Base-by-base conservation (phyloP, 2,329 filamentous ascomycete species). In the Fusarium drepaniforme region DNA sequence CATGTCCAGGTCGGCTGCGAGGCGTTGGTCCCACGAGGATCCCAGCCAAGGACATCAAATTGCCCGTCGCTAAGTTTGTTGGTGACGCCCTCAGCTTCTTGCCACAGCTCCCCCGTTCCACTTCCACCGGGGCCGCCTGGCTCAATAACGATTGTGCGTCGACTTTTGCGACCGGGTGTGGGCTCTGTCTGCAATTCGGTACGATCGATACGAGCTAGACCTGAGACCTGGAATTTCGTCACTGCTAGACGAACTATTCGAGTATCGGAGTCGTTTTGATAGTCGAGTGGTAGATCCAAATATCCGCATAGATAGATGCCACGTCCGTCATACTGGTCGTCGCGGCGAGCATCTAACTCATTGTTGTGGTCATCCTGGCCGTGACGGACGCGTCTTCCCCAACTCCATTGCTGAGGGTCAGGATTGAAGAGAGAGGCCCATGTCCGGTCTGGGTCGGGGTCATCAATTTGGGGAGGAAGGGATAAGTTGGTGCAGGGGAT, bases 21-120 rank as follows among this genome's bases (percentile, higher is more conserved):
- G 1, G 81, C 77, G 73, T 89, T 89, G 64, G 89, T 86, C 2
- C 88, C 88, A 5, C 88, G 84, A n/a, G 88, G 88, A 62, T 90
- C 88, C 84, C 86, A 89, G n/a, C 87, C 86, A 16, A 90, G 77
- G 8, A 89, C 84, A 68, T 89, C 87, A 25, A 84, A 86, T 25
- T 80, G 76, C 25, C 84, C 81, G 37, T 83, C 83, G 66, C 85
- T 86, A 15, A 88, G 77, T 4, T 85, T 83, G 65, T 83, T 75
- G 5, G 84, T 83, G 40, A 86, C 68, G 0, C 70, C 64, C 66
- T 87, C 83, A 5, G 81, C 83, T 0, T 71, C 73, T 8, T 81
- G 74, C 85, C 85, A 88, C 4, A 80, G 82, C 44, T 85, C 84
- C 0, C 65, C 78, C 0, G 84, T 87, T 5, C 87, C 87, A 70